Evolutionary conservation across 1,284 basidiomycete genomes (phyloP).

Genomic region (Melanopsichium pennsylvanicum): DNA sequence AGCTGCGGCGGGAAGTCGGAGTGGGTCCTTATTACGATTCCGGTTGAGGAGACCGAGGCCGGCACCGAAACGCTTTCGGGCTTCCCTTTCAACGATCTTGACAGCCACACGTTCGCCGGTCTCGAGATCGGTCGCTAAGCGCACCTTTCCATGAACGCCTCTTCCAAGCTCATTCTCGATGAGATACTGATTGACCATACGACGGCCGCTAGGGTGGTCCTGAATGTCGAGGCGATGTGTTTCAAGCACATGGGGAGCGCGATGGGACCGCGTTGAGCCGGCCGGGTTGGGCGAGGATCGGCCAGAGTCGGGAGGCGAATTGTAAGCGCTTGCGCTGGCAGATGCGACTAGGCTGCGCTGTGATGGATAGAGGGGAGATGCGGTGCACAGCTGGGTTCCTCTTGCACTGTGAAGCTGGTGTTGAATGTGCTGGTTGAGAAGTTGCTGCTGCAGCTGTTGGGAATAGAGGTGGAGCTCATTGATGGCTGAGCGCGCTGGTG

Average conservation of each 20-base stretch:
- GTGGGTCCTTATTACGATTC: slow-evolving; percentile 23
- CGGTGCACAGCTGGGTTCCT: neutral
- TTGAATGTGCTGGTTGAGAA: slow-evolving; percentile 36
- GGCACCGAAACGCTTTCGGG: slow-evolving; percentile 56
- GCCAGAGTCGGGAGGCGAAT: slow-evolving; percentile 38
- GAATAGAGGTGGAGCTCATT: slow-evolving; percentile 38
- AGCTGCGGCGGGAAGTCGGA: neutral
- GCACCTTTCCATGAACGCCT: slow-evolving; percentile 63
- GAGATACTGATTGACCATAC: slow-evolving; percentile 65
- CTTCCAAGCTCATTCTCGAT: slow-evolving; percentile 63
- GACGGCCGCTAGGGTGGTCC: slow-evolving; percentile 58
- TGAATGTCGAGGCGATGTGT: slow-evolving; percentile 58
- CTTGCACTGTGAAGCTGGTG: slow-evolving; percentile 11
- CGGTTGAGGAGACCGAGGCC: slow-evolving; percentile 29
- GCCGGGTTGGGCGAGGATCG: slow-evolving; percentile 30
- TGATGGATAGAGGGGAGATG: slow-evolving; percentile 1
- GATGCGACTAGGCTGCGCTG: slow-evolving; percentile 13
- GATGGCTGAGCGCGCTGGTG: slow-evolving; percentile 22
- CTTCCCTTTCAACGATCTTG: slow-evolving; percentile 64
- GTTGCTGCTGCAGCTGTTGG: slow-evolving; percentile 41
- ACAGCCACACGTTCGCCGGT: slow-evolving; percentile 62
- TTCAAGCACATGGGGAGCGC: slow-evolving; percentile 50
- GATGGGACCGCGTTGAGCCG: slow-evolving; percentile 18
- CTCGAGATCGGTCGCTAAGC: slow-evolving; percentile 58
- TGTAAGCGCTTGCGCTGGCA: slow-evolving; percentile 20